Evolutionary conservation across 106 monocot genomes (phyloP).

Genomic region (Gastrodia elata): DNA sequence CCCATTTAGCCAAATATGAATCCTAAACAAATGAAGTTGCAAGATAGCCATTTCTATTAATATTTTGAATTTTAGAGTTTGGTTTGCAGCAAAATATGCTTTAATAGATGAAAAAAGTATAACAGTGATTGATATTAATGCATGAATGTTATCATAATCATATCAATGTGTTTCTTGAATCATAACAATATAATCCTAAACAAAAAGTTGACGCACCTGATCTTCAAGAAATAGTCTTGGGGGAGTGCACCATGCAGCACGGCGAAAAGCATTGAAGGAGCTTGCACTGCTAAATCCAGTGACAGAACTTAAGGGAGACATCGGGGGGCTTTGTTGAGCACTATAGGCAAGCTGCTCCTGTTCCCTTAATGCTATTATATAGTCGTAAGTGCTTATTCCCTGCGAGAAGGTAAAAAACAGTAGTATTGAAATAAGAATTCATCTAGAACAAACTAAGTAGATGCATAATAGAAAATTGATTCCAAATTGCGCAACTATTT

Average conservation of each 20-base stretch:
- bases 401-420: slow-evolving; percentile 9
- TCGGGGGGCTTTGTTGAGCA: slow-evolving; percentile 42
- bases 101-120: background rate
- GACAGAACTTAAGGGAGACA: slow-evolving; percentile 38
- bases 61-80: no score
- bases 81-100: background rate
- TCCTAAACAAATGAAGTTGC: no score
- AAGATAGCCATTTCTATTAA: no score
- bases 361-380: slow-evolving; percentile 51
- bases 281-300: slow-evolving; percentile 50
- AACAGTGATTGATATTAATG: background rate
- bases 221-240: slow-evolving; percentile 45
- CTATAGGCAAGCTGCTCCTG: slow-evolving; percentile 37
- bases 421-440: background rate
- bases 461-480: background rate
- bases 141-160: background rate
- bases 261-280: slow-evolving; percentile 37
- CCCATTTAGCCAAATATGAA: no score
- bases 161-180: background rate
- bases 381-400: slow-evolving; percentile 63
- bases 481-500: background rate
- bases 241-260: slow-evolving; percentile 51
- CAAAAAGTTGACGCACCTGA: slow-evolving; percentile 24
- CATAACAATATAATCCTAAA: slow-evolving; percentile 2
- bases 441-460: background rate